Percentiles rank a stretch among this genome's conserved stretches.
phyloP scores from a whole-genome alignment of 768 basidiomycete genomes.

The Pisolithus marmoratus region DNA sequence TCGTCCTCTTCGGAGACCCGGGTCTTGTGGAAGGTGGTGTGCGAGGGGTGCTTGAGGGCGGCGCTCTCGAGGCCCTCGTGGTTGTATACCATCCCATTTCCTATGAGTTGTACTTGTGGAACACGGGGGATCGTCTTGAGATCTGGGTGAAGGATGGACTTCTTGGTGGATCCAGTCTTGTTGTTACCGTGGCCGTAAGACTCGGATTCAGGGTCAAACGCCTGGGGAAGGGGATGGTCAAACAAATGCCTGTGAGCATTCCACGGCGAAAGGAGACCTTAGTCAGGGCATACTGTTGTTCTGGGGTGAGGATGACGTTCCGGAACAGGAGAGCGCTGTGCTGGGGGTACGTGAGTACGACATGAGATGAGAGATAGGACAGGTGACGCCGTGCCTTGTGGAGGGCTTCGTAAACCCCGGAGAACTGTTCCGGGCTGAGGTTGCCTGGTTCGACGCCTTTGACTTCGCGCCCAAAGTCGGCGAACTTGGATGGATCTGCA shows the following conservation, averaged over 20 bases:
- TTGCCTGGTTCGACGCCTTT: conserved; percentile 64
- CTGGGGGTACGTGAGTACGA: conserved; percentile 31
- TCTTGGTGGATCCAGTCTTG: conserved; percentile 67
- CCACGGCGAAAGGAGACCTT: conserved; percentile 47
- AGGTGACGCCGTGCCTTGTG: conserved; percentile 57
- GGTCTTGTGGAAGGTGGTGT: conserved; percentile 85
- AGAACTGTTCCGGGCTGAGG: conserved; percentile 55
- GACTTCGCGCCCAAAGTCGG: conserved; percentile 72
- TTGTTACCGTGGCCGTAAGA: conserved; percentile 86
- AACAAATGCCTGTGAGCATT: not conserved
- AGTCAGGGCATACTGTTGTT: conserved; percentile 80
- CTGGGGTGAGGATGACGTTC: conserved; percentile 60
- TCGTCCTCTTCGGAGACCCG: conserved; percentile 68
- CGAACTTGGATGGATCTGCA: conserved; percentile 61
- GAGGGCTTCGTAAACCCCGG: conserved; percentile 62
- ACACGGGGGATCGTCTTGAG: conserved; percentile 87
- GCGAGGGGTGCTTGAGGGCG: conserved; percentile 79
- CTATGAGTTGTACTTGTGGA: conserved; percentile 89
- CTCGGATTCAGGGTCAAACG: conserved; percentile 62
- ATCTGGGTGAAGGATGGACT: conserved; percentile 84
- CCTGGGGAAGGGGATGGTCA: conserved; percentile 36
- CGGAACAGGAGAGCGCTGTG: conserved; percentile 73
- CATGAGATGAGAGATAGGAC: not conserved
- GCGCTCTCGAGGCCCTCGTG: conserved; percentile 78
- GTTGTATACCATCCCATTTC: conserved; percentile 75